Conservation (phyloP, 352 stramenopile genomes). For the Saprolegnia parasitica region DNA sequence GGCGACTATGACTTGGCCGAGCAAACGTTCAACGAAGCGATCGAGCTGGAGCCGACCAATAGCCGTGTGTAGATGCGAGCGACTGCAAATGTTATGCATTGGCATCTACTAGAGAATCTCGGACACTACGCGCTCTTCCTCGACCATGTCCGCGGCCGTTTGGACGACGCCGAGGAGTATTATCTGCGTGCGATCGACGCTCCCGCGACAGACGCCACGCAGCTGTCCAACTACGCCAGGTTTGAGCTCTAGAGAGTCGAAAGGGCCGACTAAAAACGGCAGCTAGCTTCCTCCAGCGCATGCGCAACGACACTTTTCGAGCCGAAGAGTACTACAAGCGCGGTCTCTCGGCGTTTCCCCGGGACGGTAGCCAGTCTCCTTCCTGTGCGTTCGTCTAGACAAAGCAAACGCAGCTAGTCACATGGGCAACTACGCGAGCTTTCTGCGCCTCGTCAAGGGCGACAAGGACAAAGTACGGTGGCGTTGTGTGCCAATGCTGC, state of each 20-base stretch:
- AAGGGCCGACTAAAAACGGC: neutral
- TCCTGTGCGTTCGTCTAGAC: neutral
- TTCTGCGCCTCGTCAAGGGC: conserved; percentile 11
- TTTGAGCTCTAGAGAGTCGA: neutral
- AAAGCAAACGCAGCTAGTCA: neutral
- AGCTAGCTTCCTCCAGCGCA: conserved; percentile 16
- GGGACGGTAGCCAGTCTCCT: neutral
- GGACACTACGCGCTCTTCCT: conserved; percentile 22
- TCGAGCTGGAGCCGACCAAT: conserved; percentile 15
- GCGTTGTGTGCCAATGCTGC: neutral
- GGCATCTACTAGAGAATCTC: neutral
- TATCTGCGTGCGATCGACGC: conserved; percentile 22
- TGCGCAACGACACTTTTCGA: neutral
- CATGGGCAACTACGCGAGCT: conserved; percentile 25
- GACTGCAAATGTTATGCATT: neutral
- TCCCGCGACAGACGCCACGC: neutral
- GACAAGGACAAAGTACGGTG: neutral
- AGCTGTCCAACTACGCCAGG: conserved; percentile 25
- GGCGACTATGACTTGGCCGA: conserved; percentile 8
- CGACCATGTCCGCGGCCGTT: neutral
- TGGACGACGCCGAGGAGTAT: conserved; percentile 19
- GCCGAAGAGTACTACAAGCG: conserved; percentile 20
- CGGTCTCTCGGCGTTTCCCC: conserved; percentile 6
- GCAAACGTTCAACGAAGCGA: conserved; percentile 14
- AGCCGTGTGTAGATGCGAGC: neutral